Conservation (phyloP, 2,329 filamentous ascomycete species). For the Bipolaris sorokiniana region DNA sequence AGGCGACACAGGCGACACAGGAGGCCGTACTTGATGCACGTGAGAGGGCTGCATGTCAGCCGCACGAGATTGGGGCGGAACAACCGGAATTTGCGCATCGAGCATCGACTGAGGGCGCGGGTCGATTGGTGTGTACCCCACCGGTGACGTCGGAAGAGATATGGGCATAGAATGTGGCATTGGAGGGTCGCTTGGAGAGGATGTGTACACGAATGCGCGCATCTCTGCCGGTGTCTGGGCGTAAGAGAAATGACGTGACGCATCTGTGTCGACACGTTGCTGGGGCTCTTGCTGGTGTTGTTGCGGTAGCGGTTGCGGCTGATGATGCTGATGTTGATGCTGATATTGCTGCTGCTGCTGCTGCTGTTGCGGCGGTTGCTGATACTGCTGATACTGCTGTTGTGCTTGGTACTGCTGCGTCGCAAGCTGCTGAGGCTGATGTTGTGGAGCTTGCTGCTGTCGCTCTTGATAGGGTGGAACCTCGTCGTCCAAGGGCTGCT, state of each 20-base stretch:
- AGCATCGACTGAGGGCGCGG: constrained; percentile 37
- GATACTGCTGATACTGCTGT: constrained; percentile 8
- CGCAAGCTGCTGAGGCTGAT: background rate
- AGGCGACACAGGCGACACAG: constrained; percentile 35
- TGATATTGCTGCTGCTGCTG: constrained; percentile 4
- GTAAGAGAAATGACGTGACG: constrained; percentile 43
- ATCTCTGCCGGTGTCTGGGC: constrained; percentile 46
- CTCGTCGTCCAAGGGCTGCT: constrained; percentile 33
- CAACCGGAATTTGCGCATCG: constrained; percentile 28
- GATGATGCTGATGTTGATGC: constrained; percentile 7
- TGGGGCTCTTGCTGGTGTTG: constrained; percentile 12
- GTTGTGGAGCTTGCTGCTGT: constrained; percentile 8
- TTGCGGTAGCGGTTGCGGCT: background rate
- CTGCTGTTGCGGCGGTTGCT: constrained; percentile 4
- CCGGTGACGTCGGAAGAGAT: constrained; percentile 31
- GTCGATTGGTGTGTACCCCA: constrained; percentile 32
- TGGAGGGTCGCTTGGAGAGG: constrained; percentile 35
- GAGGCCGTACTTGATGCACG: constrained; percentile 32
- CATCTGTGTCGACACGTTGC: constrained; percentile 26
- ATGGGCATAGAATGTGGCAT: constrained; percentile 28
- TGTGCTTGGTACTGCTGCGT: constrained; percentile 7
- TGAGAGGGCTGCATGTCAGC: constrained; percentile 31
- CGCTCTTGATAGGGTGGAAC: constrained; percentile 20
- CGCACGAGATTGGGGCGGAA: constrained; percentile 31
- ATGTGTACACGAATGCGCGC: constrained; percentile 35